Evolutionary conservation across 1,284 basidiomycete species (phyloP).

Genomic region (Microbotryum lychnidis-dioicae): DNA sequence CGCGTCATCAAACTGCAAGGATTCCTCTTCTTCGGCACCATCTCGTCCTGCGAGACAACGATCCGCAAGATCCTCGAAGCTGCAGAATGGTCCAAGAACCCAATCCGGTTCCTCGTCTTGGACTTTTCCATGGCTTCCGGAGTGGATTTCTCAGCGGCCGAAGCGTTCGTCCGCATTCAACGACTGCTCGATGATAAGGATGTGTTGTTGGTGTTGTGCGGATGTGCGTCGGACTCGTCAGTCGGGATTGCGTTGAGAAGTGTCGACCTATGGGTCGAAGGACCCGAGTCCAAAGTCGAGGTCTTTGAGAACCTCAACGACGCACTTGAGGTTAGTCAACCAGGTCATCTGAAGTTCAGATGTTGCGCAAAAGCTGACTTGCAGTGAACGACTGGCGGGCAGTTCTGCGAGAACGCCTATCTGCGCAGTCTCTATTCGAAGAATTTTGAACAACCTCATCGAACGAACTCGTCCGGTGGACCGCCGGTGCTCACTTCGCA

Average conservation of each 20-base stretch:
- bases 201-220: slow-evolving; percentile 83
- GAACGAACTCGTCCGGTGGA: not conserved
- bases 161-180: slow-evolving; percentile 88
- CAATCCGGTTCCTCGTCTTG: slow-evolving; percentile 80
- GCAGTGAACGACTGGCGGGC: slow-evolving; percentile 50
- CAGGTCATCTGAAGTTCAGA: not conserved
- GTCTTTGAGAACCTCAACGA: slow-evolving; percentile 77
- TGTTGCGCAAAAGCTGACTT: not conserved
- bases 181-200: slow-evolving; percentile 65
- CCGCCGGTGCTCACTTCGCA: slow-evolving; percentile 17
- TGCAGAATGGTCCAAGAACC: slow-evolving; percentile 64
- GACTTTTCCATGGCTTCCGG: slow-evolving; percentile 75
- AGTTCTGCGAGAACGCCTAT: slow-evolving; percentile 41
- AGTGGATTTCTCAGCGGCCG: slow-evolving; percentile 89
- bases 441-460: slow-evolving; percentile 19
- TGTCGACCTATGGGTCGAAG: slow-evolving; percentile 61
- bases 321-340: slow-evolving; percentile 89
- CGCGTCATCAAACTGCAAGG: slow-evolving; percentile 83
- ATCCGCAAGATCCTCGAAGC: slow-evolving; percentile 66
- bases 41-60: slow-evolving; percentile 41
- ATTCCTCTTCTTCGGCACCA: slow-evolving; percentile 82
- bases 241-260: slow-evolving; percentile 63
- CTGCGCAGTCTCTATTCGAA: slow-evolving; percentile 41
- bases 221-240: slow-evolving; percentile 52
- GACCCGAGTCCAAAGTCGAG: slow-evolving; percentile 60